Evolutionary conservation across 306 rosid genomes (phyloP).

Genomic region (Dalbergia oliveri): DNA sequence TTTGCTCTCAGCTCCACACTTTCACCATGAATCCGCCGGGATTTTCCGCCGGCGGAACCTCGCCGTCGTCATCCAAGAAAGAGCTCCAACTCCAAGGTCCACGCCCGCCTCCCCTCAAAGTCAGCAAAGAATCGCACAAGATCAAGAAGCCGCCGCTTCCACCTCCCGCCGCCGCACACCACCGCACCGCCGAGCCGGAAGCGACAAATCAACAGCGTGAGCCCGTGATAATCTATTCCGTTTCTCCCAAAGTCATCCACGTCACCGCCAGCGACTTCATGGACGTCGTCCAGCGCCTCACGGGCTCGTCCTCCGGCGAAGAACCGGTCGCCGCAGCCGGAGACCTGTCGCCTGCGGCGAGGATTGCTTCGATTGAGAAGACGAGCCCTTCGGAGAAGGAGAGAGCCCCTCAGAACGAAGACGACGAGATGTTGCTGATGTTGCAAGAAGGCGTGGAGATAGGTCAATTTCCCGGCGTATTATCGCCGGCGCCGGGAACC

Average conservation of each 20-base stretch:
- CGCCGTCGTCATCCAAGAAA: conserved; percentile 50
- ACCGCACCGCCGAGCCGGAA: not conserved
- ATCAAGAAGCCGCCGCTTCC: conserved; percentile 69
- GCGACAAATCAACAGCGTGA: conserved; percentile 33
- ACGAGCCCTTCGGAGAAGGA: conserved; percentile 58
- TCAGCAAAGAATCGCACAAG: conserved; percentile 68
- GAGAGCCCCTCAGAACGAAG: not conserved
- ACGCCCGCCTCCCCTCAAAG: conserved; percentile 64
- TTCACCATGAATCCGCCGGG: conserved; percentile 55
- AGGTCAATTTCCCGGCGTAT: conserved; percentile 64
- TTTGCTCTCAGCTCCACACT: not conserved
- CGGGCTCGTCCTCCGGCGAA: conserved; percentile 55
- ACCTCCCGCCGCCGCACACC: conserved; percentile 33
- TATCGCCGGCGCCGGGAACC: conserved; percentile 65
- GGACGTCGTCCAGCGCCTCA: conserved; percentile 83
- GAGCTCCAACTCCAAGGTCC: conserved; percentile 76
- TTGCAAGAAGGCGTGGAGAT: conserved; percentile 53
- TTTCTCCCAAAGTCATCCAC: conserved; percentile 67
- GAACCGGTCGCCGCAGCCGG: conserved; percentile 40
- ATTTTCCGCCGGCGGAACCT: conserved; percentile 11
- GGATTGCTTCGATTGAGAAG: conserved; percentile 71
- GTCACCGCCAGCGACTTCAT: conserved; percentile 60
- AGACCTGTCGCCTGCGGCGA: conserved; percentile 77
- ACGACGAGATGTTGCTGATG: conserved; percentile 38
- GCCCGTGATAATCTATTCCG: conserved; percentile 63